Evolutionary conservation across 139 green algal species (phyloP), one percentile per base, ranked within the genome.

Genomic region (Chlamydomonas sphaeroides): DNA sequence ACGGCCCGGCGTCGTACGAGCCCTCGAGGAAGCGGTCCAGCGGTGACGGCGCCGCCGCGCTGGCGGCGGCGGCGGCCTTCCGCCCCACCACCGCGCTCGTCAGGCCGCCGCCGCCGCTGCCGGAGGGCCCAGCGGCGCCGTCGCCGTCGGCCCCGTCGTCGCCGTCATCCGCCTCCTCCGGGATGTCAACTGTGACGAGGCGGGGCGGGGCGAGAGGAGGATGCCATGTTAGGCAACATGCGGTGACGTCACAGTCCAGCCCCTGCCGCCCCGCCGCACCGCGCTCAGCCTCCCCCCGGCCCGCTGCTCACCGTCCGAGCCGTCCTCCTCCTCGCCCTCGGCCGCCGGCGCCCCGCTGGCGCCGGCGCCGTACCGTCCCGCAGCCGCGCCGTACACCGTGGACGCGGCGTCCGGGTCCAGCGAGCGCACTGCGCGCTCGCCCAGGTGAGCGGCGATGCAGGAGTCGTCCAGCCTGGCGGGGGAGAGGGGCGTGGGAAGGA

Each of bases 371-470:
- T 66, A 66, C 59, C 11, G 26, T 36, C 26, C 11, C n/a, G n/a
- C n/a, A n/a, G n/a, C n/a, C n/a, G n/a, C n/a, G n/a, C n/a, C 56
- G 56, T 57, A 61, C 11, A 62, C n/a, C n/a, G n/a, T 32, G 30
- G 62, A 78, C 4, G 63, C 38, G n/a, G 63, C 77, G 36, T 85
- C 84, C 21, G 68, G 69, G 23, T 78, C 88, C 33, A 76, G 3
- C 0, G 6, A 67, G 35, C 83, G 75, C 28, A 89, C 70, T 0
- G 92, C 91, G 1, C 96, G 79, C 89, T 99, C 97, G 5, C 96
- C 93, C 51, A 94, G 45, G 81, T 99, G 97, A 5, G 83, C 87
- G 0, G 87, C 92, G 21, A 98, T 88, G 84, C 83, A 94, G 39
- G 78, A 88, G 51, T 98, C 95, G 41, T 98, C 96, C 78, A 98